Evolutionary conservation across 2,329 filamentous ascomycete genomes (phyloP), one percentile per base, ranked within the genome.

Genomic region (Alternaria panax): DNA sequence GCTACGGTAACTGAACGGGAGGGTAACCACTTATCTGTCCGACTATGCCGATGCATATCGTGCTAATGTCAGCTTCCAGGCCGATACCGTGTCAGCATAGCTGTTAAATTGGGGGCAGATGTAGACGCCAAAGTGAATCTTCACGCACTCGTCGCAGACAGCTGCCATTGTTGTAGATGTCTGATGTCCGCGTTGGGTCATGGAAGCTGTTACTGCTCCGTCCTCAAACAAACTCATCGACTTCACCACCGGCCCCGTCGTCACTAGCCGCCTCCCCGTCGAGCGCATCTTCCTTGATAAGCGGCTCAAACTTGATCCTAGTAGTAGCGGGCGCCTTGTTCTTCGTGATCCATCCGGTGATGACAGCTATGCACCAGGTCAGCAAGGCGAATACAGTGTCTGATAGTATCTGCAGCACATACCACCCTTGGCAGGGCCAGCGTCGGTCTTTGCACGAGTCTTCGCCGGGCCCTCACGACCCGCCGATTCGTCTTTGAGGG

Each of bases 401-500:
- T n/a, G 6, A 25, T 2, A 2, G 18, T 22, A 12, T 24, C 8
- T 11, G 16, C 24, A 24, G 8, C 9, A 59, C 51, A 40, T 14
- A 60, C 51, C 30, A 16, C 25, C 30, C 25, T 56, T 62, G 1
- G 8, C 18, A 11, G 45, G 32, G 34, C 34, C 36, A 24, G 38
- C 8, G 12, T 25, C 11, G 1, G 18, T n/a, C 48, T 59, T 63
- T 12, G 51, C 51, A 38, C 51, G 60, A 0, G 51, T 12, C 52
- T 55, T 59, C 1, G 48, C 51, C 5, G 60, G 27, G 18, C 16
- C 54, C 1, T 48, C 18, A 38, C 55, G 50, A 3, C 38, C 63
- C 0, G 20, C 42, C 2, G 67, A 69, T 7, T 69, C 66, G 0
- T 38, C 57, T 28, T 63, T 65, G 14, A 84, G 72, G 0, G 63